Evolutionary conservation across 2,329 filamentous ascomycete species (phyloP).

Genomic region (Cadophora sp.): DNA sequence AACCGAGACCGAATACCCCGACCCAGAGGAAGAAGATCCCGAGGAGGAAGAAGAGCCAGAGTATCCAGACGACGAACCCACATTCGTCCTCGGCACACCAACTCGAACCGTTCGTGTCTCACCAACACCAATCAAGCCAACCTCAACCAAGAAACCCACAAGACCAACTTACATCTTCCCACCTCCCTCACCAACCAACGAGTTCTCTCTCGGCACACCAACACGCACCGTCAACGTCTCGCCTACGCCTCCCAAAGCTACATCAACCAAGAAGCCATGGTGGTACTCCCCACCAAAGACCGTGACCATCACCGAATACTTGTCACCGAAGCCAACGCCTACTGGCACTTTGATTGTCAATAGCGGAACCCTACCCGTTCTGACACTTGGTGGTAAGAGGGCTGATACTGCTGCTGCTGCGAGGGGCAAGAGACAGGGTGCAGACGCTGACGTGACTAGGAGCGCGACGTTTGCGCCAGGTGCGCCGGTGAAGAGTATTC

Average conservation of each 20-base stretch:
- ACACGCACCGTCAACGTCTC: conserved; percentile 1
- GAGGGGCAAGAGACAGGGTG: neutral
- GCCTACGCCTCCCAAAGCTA: neutral
- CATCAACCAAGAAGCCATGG: conserved; percentile 1
- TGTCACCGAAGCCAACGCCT: neutral
- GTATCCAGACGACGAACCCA: conserved; percentile 4
- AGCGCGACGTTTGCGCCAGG: conserved; percentile 17
- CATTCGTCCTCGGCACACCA: conserved; percentile 5
- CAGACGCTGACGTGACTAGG: conserved; percentile 15
- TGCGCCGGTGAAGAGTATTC: conserved; percentile 10
- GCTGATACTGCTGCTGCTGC: neutral
- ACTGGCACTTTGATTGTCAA: conserved; percentile 5
- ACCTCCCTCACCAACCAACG: neutral
- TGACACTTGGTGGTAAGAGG: conserved; percentile 9
- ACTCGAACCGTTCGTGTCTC: neutral
- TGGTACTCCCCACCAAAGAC: neutral
- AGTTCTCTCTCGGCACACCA: neutral
- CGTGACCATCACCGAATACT: neutral
- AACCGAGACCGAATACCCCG: neutral
- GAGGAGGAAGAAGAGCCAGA: neutral
- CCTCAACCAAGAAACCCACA: neutral
- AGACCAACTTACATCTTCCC: neutral
- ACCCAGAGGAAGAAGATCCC: neutral
- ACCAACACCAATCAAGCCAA: neutral
- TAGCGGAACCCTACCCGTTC: neutral